Evolutionary conservation across 2,329 filamentous ascomycete genomes (phyloP).

Genomic region (Penicillium sp.): DNA sequence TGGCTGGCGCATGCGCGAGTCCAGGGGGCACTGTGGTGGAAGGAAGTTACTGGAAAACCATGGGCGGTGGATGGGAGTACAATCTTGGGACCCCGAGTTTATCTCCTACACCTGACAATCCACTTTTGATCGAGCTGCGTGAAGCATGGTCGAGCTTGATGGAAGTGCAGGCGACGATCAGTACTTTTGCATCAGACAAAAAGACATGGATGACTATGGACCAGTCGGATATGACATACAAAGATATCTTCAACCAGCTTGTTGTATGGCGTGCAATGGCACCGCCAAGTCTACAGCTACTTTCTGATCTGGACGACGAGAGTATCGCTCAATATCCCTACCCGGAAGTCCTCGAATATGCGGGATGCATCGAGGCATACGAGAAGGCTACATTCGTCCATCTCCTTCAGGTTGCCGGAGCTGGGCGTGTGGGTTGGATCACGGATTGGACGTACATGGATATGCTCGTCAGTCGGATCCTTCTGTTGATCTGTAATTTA

Average conservation of each 20-base stretch:
- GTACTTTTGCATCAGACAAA: conserved; percentile 35
- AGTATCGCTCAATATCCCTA: conserved; percentile 29
- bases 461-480: conserved; percentile 32
- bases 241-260: conserved; percentile 29
- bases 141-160: conserved; percentile 36
- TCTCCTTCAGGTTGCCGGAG: conserved; percentile 35
- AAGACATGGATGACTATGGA: conserved; percentile 28
- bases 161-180: conserved; percentile 36
- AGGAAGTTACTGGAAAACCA: conserved; percentile 41
- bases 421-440: conserved; percentile 30
- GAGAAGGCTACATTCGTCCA: conserved; percentile 40
- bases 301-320: conserved; percentile 31
- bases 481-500: conserved; percentile 30
- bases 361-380: conserved; percentile 39
- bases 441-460: conserved; percentile 28
- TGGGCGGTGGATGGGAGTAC: conserved; percentile 42
- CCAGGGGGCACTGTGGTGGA: conserved; percentile 40
- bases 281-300: conserved; percentile 28
- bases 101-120: conserved; percentile 24
- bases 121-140: conserved; percentile 29
- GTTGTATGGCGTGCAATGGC: conserved; percentile 33
- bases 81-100: conserved; percentile 36
- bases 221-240: conserved; percentile 33
- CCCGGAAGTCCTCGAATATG: conserved; percentile 35
- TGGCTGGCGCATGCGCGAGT: conserved; percentile 41